phyloP scores from a whole-genome alignment of 2,329 filamentous ascomycete genomes.

The Scopulariopsis brevicaulis region DNA sequence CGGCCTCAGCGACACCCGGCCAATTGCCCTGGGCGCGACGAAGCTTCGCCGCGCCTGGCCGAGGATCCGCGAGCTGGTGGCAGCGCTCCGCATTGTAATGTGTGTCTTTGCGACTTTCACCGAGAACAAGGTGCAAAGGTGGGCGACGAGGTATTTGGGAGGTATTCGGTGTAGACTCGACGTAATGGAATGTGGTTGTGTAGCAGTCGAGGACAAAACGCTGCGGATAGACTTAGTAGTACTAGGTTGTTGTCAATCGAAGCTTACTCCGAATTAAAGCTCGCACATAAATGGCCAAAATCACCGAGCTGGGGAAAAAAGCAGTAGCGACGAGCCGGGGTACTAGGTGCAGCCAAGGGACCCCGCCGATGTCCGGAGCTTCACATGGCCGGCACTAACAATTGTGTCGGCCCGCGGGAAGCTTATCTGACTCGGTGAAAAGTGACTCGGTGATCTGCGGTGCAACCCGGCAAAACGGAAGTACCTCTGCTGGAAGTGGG shows the following conservation, averaged over 20 bases:
- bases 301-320: too few species aligned
- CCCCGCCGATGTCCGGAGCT: background rate
- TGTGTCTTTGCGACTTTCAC: background rate
- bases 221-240: too few species aligned
- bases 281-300: too few species aligned
- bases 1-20: background rate
- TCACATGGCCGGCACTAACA: background rate
- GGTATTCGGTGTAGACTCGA: too few species aligned
- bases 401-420: background rate
- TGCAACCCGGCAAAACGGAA: background rate
- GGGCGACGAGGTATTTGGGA: too few species aligned
- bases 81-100: background rate
- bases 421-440: slow-evolving; percentile 3
- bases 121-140: background rate
- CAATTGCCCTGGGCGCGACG: background rate
- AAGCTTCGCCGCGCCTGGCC: background rate
- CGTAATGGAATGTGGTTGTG: too few species aligned
- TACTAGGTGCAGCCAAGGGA: background rate
- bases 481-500: background rate
- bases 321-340: too few species aligned
- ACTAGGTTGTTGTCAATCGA: too few species aligned
- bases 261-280: too few species aligned
- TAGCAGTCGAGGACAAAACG: too few species aligned
- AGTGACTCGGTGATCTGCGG: slow-evolving; percentile 1
- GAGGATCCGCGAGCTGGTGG: background rate